Conservation (phyloP, 1,284 basidiomycete genomes). For the Gymnopus androsaceus region DNA sequence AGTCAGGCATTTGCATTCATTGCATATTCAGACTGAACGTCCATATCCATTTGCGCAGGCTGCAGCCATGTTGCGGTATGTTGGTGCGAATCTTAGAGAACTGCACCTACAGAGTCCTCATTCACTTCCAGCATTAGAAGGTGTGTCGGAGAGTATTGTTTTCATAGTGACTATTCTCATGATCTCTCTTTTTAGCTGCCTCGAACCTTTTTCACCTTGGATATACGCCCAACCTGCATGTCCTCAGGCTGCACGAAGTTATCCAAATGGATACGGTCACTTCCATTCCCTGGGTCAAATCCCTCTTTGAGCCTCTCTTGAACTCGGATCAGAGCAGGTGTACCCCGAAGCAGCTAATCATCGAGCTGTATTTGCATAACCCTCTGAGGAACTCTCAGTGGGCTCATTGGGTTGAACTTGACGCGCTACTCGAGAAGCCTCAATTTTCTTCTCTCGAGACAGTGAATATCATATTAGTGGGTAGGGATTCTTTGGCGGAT, state of each 20-base stretch:
- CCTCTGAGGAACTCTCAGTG: too few species aligned
- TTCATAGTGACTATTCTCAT: too few species aligned
- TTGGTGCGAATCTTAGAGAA: background rate
- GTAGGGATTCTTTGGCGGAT: too few species aligned
- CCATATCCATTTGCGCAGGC: background rate
- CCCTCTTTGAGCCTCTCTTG: background rate
- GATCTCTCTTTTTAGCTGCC: background rate
- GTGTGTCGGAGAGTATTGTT: background rate
- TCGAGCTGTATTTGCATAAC: background rate
- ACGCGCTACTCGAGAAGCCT: background rate
- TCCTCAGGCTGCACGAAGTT: background rate
- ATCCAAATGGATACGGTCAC: background rate
- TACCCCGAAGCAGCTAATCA: background rate
- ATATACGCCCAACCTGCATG: background rate
- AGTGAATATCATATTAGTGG: background rate
- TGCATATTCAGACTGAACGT: background rate
- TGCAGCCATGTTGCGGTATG: background rate
- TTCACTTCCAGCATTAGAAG: too few species aligned
- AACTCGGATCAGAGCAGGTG: background rate
- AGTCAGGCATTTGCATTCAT: background rate
- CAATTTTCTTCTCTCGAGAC: background rate
- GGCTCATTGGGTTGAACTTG: background rate
- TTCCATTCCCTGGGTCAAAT: slow-evolving; percentile 3
- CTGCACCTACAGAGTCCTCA: slow-evolving; percentile 4
- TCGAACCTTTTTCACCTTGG: slow-evolving; percentile 8